Conservation (phyloP, 2,329 filamentous ascomycete species). For the Gnomoniopsis sp. region DNA sequence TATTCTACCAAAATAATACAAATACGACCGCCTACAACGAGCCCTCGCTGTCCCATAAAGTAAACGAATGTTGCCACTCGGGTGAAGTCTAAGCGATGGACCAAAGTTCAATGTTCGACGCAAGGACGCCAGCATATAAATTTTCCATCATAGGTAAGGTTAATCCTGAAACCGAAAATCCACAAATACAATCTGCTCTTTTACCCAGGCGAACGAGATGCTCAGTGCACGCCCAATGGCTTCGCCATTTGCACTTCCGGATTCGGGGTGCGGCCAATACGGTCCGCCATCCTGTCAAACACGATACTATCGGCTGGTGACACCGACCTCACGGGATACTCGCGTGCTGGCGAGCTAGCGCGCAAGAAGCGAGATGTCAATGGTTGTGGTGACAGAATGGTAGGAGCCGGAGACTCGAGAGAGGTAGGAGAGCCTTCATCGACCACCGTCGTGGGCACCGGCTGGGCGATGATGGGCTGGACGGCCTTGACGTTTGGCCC, state of each 20-base stretch:
- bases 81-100: background rate
- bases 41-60: background rate
- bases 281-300: slow-evolving; percentile 59
- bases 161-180: background rate
- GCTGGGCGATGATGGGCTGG: slow-evolving; percentile 20
- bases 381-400: slow-evolving; percentile 52
- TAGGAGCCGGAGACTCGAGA: slow-evolving; percentile 32
- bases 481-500: slow-evolving; percentile 30
- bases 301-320: slow-evolving; percentile 52
- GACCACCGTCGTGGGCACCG: slow-evolving; percentile 28
- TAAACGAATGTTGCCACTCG: background rate
- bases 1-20: background rate
- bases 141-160: too few relatives aligned
- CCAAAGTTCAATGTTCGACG: background rate
- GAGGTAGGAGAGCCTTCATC: slow-evolving; percentile 31
- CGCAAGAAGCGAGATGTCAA: slow-evolving; percentile 52
- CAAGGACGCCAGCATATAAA: background rate
- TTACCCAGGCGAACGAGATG: background rate
- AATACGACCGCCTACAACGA: background rate
- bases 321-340: slow-evolving; percentile 52
- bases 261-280: slow-evolving; percentile 47
- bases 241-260: slow-evolving; percentile 39
- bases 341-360: slow-evolving; percentile 48
- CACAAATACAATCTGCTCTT: background rate
- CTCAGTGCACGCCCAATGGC: slow-evolving; percentile 12